A percentile compares a stretch with the other conserved stretches of the same genome.
Evolutionary conservation across 2,329 filamentous ascomycete species (phyloP).

Genomic region (Xylariaceae sp.): DNA sequence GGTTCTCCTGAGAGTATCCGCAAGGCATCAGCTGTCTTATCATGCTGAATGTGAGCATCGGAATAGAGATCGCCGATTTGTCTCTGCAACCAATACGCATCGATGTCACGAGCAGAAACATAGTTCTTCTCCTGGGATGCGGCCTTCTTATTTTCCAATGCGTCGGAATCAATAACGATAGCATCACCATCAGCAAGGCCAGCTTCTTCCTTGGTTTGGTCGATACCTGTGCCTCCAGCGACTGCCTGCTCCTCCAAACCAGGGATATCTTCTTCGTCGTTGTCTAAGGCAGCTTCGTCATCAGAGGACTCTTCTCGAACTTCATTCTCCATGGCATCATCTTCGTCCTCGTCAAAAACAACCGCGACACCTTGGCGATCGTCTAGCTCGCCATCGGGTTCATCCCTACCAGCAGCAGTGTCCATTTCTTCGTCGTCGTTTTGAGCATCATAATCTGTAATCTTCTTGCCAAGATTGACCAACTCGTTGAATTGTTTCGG

Average conservation of each 20-base stretch:
- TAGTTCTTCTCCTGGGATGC: conserved; percentile 54
- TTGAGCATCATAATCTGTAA: conserved; percentile 95
- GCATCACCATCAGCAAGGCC: conserved; percentile 61
- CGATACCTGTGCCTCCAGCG: conserved; percentile 46
- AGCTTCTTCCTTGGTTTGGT: conserved; percentile 48
- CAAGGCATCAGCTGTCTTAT: conserved; percentile 83
- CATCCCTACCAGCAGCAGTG: conserved; percentile 60
- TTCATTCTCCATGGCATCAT: conserved; percentile 79
- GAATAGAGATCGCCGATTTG: conserved; percentile 85
- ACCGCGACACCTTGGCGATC: conserved; percentile 96
- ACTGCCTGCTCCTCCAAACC: conserved; percentile 50
- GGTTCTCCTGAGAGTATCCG: conserved; percentile 74
- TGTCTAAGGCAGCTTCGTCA: conserved; percentile 65
- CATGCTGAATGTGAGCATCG: conserved; percentile 88
- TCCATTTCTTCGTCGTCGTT: conserved; percentile 90
- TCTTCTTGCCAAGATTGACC: conserved; percentile 95
- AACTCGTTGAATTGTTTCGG: conserved; percentile 96
- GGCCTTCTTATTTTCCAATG: conserved; percentile 44
- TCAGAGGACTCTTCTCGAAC: conserved; percentile 84
- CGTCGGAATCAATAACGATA: conserved; percentile 74
- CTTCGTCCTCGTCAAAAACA: conserved; percentile 88
- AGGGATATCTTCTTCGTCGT: conserved; percentile 54
- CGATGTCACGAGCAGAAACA: conserved; percentile 82
- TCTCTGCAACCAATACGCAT: conserved; percentile 94
- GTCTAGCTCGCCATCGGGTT: conserved; percentile 73